A percentile compares a stretch with the other conserved stretches of the same genome.
Conservation (phyloP, 208 protist species). For the Blechomonas ayalai region DNA sequence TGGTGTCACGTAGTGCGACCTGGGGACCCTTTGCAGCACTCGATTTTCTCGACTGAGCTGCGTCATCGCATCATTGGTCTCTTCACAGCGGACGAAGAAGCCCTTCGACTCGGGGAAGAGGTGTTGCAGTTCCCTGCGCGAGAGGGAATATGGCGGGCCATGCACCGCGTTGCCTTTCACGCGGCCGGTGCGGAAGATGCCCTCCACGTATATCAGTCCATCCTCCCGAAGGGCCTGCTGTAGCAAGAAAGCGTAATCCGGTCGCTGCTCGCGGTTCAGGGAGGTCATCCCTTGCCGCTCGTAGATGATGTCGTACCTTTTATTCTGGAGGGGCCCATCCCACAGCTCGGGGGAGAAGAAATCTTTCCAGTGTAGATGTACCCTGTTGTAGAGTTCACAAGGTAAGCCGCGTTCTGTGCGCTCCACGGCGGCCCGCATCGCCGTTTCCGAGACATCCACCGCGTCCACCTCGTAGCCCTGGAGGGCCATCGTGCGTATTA, state of each 20-base stretch:
- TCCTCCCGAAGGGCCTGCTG: slow-evolving; percentile 79
- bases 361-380: slow-evolving; percentile 71
- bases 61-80: slow-evolving; percentile 75
- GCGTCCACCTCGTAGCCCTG: slow-evolving; percentile 82
- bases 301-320: slow-evolving; percentile 82
- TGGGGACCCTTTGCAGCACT: slow-evolving; percentile 67
- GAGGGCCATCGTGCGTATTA: slow-evolving; percentile 49
- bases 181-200: slow-evolving; percentile 77
- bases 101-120: slow-evolving; percentile 64
- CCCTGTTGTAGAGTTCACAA: slow-evolving; percentile 17
- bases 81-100: slow-evolving; percentile 83
- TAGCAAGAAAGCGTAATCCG: slow-evolving; percentile 79
- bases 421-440: slow-evolving; percentile 56
- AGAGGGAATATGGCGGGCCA: slow-evolving; percentile 73
- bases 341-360: slow-evolving; percentile 79
- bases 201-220: slow-evolving; percentile 84
- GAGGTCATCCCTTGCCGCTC: slow-evolving; percentile 84
- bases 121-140: slow-evolving; percentile 52
- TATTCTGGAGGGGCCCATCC: slow-evolving; percentile 33
- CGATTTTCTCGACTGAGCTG: slow-evolving; percentile 75
- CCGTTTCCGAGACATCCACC: slow-evolving; percentile 71
- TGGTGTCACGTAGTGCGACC: slow-evolving; percentile 77
- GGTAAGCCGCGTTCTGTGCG: slow-evolving; percentile 52
- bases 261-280: slow-evolving; percentile 62
- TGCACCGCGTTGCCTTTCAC: slow-evolving; percentile 71